Conservation (phyloP, 2,329 filamentous ascomycete species). For the Hymenoscyphus scutula region DNA sequence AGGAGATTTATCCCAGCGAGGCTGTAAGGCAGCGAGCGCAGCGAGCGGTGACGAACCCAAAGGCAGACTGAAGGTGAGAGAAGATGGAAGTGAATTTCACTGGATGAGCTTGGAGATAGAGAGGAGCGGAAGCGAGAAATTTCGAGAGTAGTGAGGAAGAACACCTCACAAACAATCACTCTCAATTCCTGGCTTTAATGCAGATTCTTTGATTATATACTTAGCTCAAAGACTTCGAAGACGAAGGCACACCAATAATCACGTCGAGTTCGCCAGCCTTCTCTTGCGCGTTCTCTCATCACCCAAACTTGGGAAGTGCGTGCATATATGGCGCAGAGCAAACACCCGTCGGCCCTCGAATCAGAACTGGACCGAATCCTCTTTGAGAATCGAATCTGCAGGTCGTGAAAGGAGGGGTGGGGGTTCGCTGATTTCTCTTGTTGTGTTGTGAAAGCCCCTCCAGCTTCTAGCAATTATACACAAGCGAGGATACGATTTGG, state of each 20-base stretch:
- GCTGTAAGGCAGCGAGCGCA: neutral
- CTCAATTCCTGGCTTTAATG: neutral
- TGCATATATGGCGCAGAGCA: slow-evolving; percentile 24
- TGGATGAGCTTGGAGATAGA: neutral
- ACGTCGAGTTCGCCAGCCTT: slow-evolving; percentile 18
- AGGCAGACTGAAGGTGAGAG: neutral
- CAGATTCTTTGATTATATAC: neutral
- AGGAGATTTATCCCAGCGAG: neutral
- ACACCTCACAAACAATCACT: neutral
- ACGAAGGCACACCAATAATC: slow-evolving; percentile 19
- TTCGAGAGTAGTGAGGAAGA: neutral
- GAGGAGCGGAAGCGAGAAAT: neutral
- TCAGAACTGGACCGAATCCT: slow-evolving; percentile 14
- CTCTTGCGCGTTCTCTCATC: slow-evolving; percentile 10
- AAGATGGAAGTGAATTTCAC: neutral
- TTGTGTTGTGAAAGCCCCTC: neutral
- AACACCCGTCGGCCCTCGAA: slow-evolving; percentile 18
- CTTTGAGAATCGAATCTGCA: neutral
- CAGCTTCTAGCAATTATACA: slow-evolving; percentile 10
- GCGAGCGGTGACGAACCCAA: neutral
- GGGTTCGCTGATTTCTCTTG: neutral
- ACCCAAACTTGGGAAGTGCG: slow-evolving; percentile 20
- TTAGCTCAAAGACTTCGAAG: neutral
- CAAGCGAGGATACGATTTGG: slow-evolving; percentile 23
- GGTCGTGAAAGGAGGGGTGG: neutral